Evolutionary conservation across 768 basidiomycete genomes (phyloP).

Genomic region (Sistotremastrum niveocremeum): DNA sequence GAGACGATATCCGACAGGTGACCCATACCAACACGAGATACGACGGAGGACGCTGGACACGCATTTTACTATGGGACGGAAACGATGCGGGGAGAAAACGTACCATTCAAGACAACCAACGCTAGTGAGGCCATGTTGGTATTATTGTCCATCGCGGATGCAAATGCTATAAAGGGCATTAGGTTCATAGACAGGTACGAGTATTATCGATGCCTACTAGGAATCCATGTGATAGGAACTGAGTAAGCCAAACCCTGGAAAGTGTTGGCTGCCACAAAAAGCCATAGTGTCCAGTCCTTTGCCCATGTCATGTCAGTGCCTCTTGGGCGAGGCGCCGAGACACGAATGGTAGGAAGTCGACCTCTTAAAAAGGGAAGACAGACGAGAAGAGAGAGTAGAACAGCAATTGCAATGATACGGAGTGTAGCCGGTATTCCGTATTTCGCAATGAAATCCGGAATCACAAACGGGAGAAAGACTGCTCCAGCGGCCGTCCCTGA

Average conservation of each 20-base stretch:
- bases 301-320: conserved; percentile 7
- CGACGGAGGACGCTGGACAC: conserved; percentile 8
- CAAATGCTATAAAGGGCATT: conserved; percentile 11
- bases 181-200: background rate
- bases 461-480: conserved; percentile 13
- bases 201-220: conserved; percentile 8
- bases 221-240: conserved; percentile 14
- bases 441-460: conserved; percentile 14
- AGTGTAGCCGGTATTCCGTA: conserved; percentile 14
- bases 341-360: conserved; percentile 13
- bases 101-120: conserved; percentile 16
- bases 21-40: conserved; percentile 15
- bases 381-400: conserved; percentile 9
- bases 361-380: conserved; percentile 14
- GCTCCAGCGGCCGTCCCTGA: conserved; percentile 16
- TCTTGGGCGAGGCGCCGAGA: conserved; percentile 6
- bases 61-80: background rate
- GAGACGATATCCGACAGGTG: conserved; percentile 16
- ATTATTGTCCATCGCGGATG: conserved; percentile 11
- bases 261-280: conserved; percentile 13
- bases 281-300: conserved; percentile 13
- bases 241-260: conserved; percentile 14
- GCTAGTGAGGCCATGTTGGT: conserved; percentile 12
- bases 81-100: background rate
- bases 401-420: conserved; percentile 12